A percentile compares a stretch with the other conserved stretches of the same genome.
Evolutionary conservation across 441 rosid species (phyloP).

Genomic region (Jatropha podagrica): DNA sequence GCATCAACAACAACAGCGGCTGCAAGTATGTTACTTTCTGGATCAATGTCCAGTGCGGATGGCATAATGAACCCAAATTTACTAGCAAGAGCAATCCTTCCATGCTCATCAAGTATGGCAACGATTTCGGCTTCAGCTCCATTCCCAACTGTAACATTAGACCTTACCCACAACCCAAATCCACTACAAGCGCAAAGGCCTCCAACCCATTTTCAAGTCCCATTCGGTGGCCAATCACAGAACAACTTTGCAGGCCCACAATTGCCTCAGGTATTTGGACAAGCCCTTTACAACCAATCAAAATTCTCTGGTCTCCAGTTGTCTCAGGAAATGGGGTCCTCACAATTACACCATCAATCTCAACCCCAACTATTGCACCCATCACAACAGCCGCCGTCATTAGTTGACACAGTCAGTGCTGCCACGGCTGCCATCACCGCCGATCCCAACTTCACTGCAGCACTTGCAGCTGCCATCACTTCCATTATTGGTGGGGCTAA

Average conservation of each 20-base stretch:
- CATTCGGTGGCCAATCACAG: constrained; percentile 42
- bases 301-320: constrained; percentile 65
- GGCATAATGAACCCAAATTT: constrained; percentile 76
- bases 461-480: constrained; percentile 80
- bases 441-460: constrained; percentile 87
- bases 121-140: constrained; percentile 79
- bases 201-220: constrained; percentile 40
- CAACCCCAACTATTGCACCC: constrained; percentile 19
- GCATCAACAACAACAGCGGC: constrained; percentile 91
- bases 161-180: constrained; percentile 64
- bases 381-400: constrained; percentile 27
- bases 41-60: constrained; percentile 88
- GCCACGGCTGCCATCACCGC: constrained; percentile 84
- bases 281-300: constrained; percentile 54
- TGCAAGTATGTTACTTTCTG: constrained; percentile 80
- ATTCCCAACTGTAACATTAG: constrained; percentile 70
- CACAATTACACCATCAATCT: constrained; percentile 10
- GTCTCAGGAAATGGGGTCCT: constrained; percentile 37
- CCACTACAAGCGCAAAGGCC: constrained; percentile 47
- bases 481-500: constrained; percentile 54
- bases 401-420: constrained; percentile 53
- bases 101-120: constrained; percentile 67
- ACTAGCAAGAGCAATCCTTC: constrained; percentile 74
- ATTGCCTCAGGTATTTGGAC: constrained; percentile 51
- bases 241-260: constrained; percentile 28